Evolutionary conservation across 1,284 basidiomycete genomes (phyloP), one percentile per base, ranked within the genome.

Genomic region (Coniophora puteana): DNA sequence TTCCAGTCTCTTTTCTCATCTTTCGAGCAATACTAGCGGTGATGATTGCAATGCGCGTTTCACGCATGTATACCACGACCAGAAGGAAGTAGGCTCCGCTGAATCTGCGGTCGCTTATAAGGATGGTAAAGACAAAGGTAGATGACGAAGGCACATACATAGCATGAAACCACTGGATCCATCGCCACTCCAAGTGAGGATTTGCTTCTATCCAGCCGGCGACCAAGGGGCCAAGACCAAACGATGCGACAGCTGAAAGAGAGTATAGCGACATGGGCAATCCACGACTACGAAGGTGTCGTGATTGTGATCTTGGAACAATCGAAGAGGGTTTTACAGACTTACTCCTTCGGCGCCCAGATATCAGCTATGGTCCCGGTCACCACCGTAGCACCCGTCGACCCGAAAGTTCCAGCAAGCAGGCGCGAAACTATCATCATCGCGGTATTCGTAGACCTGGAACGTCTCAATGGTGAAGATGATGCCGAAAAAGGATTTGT

Each of bases 161-260:
- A 42, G 73, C 59, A 47, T 75, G 71, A n/a, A 85, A 68, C 78
- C 80, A 83, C 53, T 81, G 76, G 16, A 83, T 80, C 80, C 82
- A 84, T 13, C 82, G 64, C 82, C 83, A 86, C 32, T 67, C 63
- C 6, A 83, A 51, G 8, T 61, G 57, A 0, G 55, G 45, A 40
- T 73, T 67, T 24, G 72, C 67, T 51, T 78, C 79, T 10, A 81
- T 75, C 70, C 72, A 83, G 2, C 74, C 76, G 7, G 74, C 69
- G 17, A 69, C 59, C 7, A 78, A 58, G 0, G 79, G 72, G 3
- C 76, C 81, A 1, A 82, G 42, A 4, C 79, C 80, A 0, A 69
- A 72, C 0, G 70, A 69, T 14, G 68, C 66, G 35, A 81, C 55
- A 1, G 69, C 74, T 4, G 64, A 54, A 4, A 75, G 54, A 2